These are phyloP conservation scores for Dictyostelium citrinum DNA, from an alignment of 78 protist species.

Conservation along the genomic window DNA sequence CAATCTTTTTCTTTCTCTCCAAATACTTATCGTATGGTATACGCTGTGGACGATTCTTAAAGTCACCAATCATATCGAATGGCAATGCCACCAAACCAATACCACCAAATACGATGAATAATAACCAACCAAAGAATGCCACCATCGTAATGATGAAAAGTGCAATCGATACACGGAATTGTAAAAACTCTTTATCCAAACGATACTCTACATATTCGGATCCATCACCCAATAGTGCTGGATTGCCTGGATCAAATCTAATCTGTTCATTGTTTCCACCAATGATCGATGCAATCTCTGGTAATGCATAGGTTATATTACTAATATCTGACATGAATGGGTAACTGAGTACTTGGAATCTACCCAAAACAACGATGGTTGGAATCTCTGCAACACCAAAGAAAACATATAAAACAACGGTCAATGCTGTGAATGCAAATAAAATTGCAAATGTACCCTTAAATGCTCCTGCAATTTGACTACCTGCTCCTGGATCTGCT, in stretches of 20 bases:
- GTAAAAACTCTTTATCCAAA: neutral
- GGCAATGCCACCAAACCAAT: slow-evolving; percentile 92
- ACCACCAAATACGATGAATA: slow-evolving; percentile 90
- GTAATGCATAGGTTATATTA: neutral
- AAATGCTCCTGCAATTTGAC: slow-evolving; percentile 65
- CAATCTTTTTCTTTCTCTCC: slow-evolving; percentile 48
- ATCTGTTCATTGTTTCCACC: neutral
- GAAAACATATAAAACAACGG: slow-evolving; percentile 22
- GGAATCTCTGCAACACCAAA: slow-evolving; percentile 78
- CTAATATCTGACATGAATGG: neutral
- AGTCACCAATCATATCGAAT: slow-evolving; percentile 83
- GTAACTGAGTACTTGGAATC: neutral
- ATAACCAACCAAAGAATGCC: slow-evolving; percentile 84
- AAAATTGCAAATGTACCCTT: slow-evolving; percentile 46
- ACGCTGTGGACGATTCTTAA: slow-evolving; percentile 80
- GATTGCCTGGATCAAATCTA: neutral
- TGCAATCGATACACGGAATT: slow-evolving; percentile 68
- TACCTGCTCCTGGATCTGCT: slow-evolving; percentile 61
- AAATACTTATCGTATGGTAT: slow-evolving; percentile 67
- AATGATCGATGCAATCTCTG: neutral
- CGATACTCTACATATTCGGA: neutral
- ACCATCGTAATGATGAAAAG: slow-evolving; percentile 85
- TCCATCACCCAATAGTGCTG: neutral
- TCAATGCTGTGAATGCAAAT: slow-evolving; percentile 37
- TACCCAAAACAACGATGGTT: slow-evolving; percentile 4